Conservation (phyloP, 805 yeast species). For the Cyberlindnera mississippiensis region DNA sequence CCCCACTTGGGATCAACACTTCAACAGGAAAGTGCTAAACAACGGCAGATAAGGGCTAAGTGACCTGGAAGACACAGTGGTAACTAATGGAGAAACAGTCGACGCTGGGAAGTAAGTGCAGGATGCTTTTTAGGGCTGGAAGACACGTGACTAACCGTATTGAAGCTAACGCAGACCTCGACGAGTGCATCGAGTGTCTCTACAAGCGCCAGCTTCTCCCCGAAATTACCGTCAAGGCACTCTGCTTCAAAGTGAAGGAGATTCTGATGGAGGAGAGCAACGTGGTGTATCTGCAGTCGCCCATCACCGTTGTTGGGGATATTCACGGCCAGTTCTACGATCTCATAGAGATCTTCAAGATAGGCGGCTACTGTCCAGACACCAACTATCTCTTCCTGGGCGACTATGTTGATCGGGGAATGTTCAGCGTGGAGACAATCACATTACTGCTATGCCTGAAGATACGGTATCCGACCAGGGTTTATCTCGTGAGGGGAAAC, state of each 20-base stretch:
- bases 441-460: constrained; percentile 76
- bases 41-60: no score
- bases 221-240: constrained; percentile 62
- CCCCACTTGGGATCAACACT: no score
- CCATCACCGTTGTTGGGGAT: constrained; percentile 95
- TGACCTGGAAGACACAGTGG: no score
- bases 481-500: constrained; percentile 84
- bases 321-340: constrained; percentile 98
- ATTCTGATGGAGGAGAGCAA: constrained; percentile 77
- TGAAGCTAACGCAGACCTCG: constrained; percentile 42
- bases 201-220: constrained; percentile 65
- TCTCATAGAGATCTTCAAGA: constrained; percentile 83
- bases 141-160: background rate
- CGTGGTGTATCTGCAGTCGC: constrained; percentile 77
- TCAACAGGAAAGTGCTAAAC: no score
- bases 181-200: constrained; percentile 64
- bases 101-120: background rate
- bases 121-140: background rate
- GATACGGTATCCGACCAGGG: constrained; percentile 81
- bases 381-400: constrained; percentile 92
- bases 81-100: background rate
- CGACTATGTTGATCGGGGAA: constrained; percentile 95
- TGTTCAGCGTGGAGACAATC: constrained; percentile 91
- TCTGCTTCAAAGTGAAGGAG: constrained; percentile 81
- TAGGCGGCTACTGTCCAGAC: constrained; percentile 90